Evolutionary conservation across 257 asterid genomes (phyloP), one percentile per base, ranked within the genome.

Genomic region (Cordia subcordata): DNA sequence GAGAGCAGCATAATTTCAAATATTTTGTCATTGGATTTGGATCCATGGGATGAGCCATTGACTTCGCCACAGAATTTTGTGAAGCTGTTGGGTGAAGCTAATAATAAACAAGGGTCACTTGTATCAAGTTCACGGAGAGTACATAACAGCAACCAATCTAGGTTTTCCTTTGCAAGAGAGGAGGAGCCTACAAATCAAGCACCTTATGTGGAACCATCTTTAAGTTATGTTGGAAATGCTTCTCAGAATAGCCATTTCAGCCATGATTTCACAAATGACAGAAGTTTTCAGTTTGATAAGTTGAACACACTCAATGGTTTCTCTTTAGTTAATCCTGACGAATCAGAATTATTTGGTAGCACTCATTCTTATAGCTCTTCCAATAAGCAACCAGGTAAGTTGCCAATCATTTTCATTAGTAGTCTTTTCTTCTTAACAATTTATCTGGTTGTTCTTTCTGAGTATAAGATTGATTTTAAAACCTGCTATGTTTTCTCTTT

Each of bases 101-200:
- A 81, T 69, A 71, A 62, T 64, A 76, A 40, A 53, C 84, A 77
- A 61, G 80, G 77, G 58, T 69, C 85, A 67, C 75, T 72, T 64
- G 82, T 57, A 42, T 74, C 90, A 16, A 80, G 79, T 65, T 77
- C 94, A 0, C 76, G 82, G 78, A 89, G 84, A 82, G 61, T 55
- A 65, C 90, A 80, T 65, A 83, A 66, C 47, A 80, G 79, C 77
- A 80, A 62, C 68, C 96, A 89, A 57, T 93, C 99, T 22, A 84
- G 96, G 80, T 93, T 93, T 74, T 83, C 96, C 55, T 93, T 89
- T 79, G 99, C 99, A 23, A 78, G 99, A 78, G 99, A 85, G 69
- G 94, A 72, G 69, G 89, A 82, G 20, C 62, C 70, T 52, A 60
- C 55, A 57, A 56, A 63, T 50, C 83, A 68, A 32, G 72, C 61